Conservation (phyloP, 176 grass and related monocot genomes). For the Hyparrhenia diplandra region DNA sequence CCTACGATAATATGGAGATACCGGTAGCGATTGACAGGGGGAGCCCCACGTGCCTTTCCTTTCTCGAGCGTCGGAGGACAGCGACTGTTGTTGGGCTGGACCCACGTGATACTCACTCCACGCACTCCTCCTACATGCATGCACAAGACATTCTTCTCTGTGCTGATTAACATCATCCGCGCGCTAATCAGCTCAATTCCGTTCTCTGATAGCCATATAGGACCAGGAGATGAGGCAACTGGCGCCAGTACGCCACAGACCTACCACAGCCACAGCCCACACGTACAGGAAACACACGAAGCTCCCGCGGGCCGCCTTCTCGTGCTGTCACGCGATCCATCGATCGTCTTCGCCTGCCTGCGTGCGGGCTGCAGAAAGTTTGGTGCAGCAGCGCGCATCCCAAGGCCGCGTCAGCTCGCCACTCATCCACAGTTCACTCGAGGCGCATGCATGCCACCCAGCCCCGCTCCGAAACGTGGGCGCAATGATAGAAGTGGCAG, state of each 20-base stretch:
- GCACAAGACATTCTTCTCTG: too few species aligned
- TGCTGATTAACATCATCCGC: not conserved
- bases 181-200: not conserved
- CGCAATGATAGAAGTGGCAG: conserved; percentile 15
- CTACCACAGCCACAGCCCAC: not conserved
- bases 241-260: too few species aligned
- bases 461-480: not conserved
- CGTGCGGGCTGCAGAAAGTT: not conserved
- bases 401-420: not conserved
- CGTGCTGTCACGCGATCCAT: too few species aligned
- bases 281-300: not conserved
- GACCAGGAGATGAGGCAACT: not conserved
- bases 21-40: conserved; percentile 20
- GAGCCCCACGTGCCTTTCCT: not conserved
- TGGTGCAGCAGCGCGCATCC: not conserved
- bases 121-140: too few species aligned
- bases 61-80: not conserved
- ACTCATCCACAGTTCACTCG: not conserved
- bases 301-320: too few species aligned
- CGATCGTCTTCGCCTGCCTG: not conserved
- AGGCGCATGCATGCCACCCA: not conserved
- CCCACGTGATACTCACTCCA: not conserved
- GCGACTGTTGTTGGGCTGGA: not conserved
- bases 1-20: not conserved
- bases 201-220: not conserved